Conservation (phyloP, 75 land plant genomes). For the Pinus albicaulis region DNA sequence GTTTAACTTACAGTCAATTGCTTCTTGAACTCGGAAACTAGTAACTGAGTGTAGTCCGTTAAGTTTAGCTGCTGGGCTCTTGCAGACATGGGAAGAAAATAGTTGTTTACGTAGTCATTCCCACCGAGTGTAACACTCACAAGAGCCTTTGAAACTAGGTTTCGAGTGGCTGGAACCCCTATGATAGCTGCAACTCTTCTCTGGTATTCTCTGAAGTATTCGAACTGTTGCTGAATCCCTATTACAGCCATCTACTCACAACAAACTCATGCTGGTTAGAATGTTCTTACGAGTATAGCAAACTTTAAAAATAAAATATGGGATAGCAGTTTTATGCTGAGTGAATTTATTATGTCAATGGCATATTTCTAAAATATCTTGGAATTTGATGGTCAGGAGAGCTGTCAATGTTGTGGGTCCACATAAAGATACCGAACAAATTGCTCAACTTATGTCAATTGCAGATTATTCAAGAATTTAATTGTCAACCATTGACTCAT, state of each 20-base stretch:
- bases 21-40: conserved; percentile 28
- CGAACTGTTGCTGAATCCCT: conserved; percentile 42
- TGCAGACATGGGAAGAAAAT: conserved; percentile 49
- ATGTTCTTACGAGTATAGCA: too few species aligned
- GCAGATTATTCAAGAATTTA: too few species aligned
- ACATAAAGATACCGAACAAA: too few species aligned
- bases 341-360: too few species aligned
- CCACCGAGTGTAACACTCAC: conserved; percentile 47
- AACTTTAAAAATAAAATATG: too few species aligned
- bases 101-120: conserved; percentile 85
- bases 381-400: too few species aligned
- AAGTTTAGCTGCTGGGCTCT: conserved; percentile 48
- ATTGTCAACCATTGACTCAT: too few species aligned
- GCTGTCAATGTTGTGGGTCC: too few species aligned
- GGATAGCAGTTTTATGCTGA: too few species aligned
- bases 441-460: too few species aligned
- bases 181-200: conserved; percentile 26
- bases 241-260: conserved; percentile 48
- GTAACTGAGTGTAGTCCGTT: conserved; percentile 32
- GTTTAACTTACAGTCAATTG: conserved; percentile 40
- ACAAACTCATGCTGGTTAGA: too few species aligned
- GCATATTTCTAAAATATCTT: too few species aligned
- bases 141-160: conserved; percentile 36
- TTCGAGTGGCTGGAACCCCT: conserved; percentile 26
- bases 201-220: conserved; percentile 51